Percentiles rank a stretch among this genome's conserved stretches.
Evolutionary conservation across 2,329 filamentous ascomycete genomes (phyloP).

Genomic region (Cryphonectria nitschkei): DNA sequence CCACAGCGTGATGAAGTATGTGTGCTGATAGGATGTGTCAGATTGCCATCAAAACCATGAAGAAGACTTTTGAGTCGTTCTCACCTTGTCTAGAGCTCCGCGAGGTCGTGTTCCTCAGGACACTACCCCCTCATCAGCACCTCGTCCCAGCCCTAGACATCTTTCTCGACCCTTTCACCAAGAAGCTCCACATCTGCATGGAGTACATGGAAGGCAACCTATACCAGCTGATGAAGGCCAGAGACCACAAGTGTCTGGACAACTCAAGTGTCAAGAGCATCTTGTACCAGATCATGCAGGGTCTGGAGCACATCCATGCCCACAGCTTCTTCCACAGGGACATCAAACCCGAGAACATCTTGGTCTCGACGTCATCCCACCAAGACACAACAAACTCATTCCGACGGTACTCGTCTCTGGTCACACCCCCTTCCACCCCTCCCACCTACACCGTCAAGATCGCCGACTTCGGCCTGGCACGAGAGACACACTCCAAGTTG

Average conservation of each 20-base stretch:
- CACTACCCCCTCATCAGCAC: slow-evolving; percentile 84
- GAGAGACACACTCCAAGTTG: slow-evolving; percentile 93
- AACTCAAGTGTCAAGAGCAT: slow-evolving; percentile 95
- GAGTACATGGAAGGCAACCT: slow-evolving; percentile 99
- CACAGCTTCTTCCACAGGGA: slow-evolving; percentile 98
- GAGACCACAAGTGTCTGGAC: slow-evolving; percentile 93
- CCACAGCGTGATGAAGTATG: not conserved
- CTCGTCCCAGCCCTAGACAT: slow-evolving; percentile 98
- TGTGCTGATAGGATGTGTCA: slow-evolving; percentile 42
- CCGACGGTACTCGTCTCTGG: slow-evolving; percentile 87
- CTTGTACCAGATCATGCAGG: slow-evolving; percentile 93
- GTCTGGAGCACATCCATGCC: slow-evolving; percentile 94
- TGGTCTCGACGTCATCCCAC: slow-evolving; percentile 88
- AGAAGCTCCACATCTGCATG: slow-evolving; percentile 97
- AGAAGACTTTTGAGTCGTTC: slow-evolving; percentile 97
- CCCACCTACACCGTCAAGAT: slow-evolving; percentile 97
- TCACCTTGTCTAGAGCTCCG: slow-evolving; percentile 87
- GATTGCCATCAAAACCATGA: slow-evolving; percentile 99
- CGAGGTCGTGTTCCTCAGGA: slow-evolving; percentile 94
- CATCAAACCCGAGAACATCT: slow-evolving; percentile 98
- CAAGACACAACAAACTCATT: slow-evolving; percentile 84
- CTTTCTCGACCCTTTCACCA: slow-evolving; percentile 93
- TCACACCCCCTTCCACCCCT: slow-evolving; percentile 93
- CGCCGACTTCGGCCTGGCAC: slow-evolving; percentile 95
- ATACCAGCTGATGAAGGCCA: slow-evolving; percentile 98